phyloP scores from a whole-genome alignment of 108 stramenopile genomes.

The Conticribra guillardii region DNA sequence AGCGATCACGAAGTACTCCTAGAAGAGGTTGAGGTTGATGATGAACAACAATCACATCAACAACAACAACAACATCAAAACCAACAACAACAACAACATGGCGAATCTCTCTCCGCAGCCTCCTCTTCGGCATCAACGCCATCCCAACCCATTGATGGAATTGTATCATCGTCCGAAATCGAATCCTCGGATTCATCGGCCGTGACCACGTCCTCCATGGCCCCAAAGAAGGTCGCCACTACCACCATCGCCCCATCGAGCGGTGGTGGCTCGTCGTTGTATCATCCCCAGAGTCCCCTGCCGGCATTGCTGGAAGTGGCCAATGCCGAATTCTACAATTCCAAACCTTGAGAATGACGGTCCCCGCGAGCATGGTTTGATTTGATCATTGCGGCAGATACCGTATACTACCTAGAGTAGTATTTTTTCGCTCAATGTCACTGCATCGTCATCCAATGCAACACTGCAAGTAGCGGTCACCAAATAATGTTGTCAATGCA shows the following conservation, averaged over 20 bases:
- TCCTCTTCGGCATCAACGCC: constrained; percentile 11
- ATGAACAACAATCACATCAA: constrained; percentile 4
- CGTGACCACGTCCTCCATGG: constrained; percentile 19
- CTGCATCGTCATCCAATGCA: too few species aligned
- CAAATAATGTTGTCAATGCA: too few species aligned
- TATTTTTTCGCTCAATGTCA: too few species aligned
- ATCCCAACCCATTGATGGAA: constrained; percentile 1
- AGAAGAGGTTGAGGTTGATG: too few species aligned
- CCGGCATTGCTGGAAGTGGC: constrained; percentile 32
- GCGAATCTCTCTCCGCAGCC: too few species aligned
- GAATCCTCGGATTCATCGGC: constrained; percentile 33
- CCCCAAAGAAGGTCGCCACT: too few species aligned
- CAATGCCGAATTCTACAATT: constrained; percentile 11
- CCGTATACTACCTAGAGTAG: too few species aligned
- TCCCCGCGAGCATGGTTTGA: too few species aligned
- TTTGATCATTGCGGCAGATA: too few species aligned
- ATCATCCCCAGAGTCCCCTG: constrained; percentile 22
- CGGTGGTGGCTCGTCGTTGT: neutral
- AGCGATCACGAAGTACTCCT: constrained; percentile 34
- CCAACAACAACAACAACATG: too few species aligned
- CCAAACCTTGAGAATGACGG: neutral
- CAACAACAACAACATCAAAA: too few species aligned
- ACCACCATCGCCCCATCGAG: neutral
- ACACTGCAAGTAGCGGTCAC: too few species aligned
- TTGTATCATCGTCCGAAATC: constrained; percentile 12